phyloP scores from a whole-genome alignment of 1,139 yeast genomes.

The Magnusiomyces sp. region DNA sequence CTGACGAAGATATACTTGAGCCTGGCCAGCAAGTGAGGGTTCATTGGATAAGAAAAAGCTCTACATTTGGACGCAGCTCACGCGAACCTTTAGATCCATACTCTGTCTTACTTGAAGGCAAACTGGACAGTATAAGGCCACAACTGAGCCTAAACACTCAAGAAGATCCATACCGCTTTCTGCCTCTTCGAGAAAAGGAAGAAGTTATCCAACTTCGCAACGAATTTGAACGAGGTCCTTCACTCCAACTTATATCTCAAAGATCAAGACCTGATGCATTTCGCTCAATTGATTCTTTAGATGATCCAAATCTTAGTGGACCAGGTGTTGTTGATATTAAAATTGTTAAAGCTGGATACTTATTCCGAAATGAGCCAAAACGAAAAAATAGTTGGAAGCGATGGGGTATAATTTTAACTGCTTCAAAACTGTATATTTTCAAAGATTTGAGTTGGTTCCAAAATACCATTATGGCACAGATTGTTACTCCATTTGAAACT shows the following conservation, averaged over 20 bases:
- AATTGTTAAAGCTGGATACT: slow-evolving; percentile 34
- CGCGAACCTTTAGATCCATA: slow-evolving; percentile 36
- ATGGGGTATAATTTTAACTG: slow-evolving; percentile 38
- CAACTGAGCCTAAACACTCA: slow-evolving; percentile 22
- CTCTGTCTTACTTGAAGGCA: slow-evolving; percentile 31
- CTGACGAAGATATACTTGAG: slow-evolving; percentile 28
- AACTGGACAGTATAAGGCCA: slow-evolving; percentile 32
- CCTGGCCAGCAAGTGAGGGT: slow-evolving; percentile 10
- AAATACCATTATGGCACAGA: slow-evolving; percentile 18
- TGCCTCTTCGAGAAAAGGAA: slow-evolving; percentile 21
- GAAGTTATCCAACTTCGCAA: slow-evolving; percentile 26
- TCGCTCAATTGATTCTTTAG: slow-evolving; percentile 19
- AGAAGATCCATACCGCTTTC: slow-evolving; percentile 28
- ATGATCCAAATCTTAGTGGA: slow-evolving; percentile 24
- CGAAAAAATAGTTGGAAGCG: slow-evolving; percentile 32
- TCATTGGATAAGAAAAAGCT: slow-evolving; percentile 18
- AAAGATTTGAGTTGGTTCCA: slow-evolving; percentile 35
- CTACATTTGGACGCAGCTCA: slow-evolving; percentile 23
- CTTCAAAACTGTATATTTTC: slow-evolving; percentile 36
- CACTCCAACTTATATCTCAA: slow-evolving; percentile 31
- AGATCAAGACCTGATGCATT: slow-evolving; percentile 34
- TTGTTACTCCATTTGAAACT: neutral
- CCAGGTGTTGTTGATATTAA: slow-evolving; percentile 36
- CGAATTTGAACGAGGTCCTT: slow-evolving; percentile 29
- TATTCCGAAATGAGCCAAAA: slow-evolving; percentile 33